A percentile compares a stretch with the other conserved stretches of the same genome.
Conservation (phyloP, 352 stramenopile species). For the Thalassiosira ordinaria region DNA sequence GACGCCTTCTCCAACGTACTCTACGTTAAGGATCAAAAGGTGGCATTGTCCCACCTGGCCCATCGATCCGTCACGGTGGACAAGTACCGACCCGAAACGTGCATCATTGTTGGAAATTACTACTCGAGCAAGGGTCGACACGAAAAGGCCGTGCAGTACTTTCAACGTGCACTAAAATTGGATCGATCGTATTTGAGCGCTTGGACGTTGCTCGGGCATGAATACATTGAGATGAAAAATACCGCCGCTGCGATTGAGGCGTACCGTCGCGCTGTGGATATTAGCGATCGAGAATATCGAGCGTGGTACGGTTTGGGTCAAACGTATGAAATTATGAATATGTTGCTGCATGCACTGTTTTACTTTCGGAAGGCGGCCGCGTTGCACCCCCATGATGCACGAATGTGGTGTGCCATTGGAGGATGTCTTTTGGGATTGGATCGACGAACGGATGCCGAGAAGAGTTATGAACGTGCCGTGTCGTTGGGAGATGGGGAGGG, state of each 20-base stretch:
- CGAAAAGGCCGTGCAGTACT: slow-evolving; percentile 96
- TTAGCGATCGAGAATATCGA: slow-evolving; percentile 94
- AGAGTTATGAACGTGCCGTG: slow-evolving; percentile 78
- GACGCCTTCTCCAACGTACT: slow-evolving; percentile 89
- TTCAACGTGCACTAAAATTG: slow-evolving; percentile 93
- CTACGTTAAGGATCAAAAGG: slow-evolving; percentile 88
- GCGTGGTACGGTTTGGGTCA: slow-evolving; percentile 98
- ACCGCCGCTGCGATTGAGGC: slow-evolving; percentile 95
- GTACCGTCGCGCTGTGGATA: slow-evolving; percentile 93
- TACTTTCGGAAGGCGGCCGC: slow-evolving; percentile 96
- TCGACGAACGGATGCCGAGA: slow-evolving; percentile 73
- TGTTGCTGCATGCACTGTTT: slow-evolving; percentile 98
- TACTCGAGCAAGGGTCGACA: slow-evolving; percentile 91
- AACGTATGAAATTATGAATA: slow-evolving; percentile 98
- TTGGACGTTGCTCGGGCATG: slow-evolving; percentile 98
- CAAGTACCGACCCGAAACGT: slow-evolving; percentile 98
- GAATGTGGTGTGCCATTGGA: slow-evolving; percentile 97
- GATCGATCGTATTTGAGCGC: slow-evolving; percentile 94
- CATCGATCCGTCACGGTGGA: slow-evolving; percentile 92
- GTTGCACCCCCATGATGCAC: slow-evolving; percentile 94
- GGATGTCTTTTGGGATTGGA: slow-evolving; percentile 78
- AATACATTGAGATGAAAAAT: slow-evolving; percentile 99
- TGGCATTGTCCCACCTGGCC: slow-evolving; percentile 88
- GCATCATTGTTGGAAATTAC: slow-evolving; percentile 95
- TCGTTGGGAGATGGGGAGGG: slow-evolving; percentile 79